Base-by-base conservation (phyloP, 306 rosid genomes). In the Acacia crassicarpa region DNA sequence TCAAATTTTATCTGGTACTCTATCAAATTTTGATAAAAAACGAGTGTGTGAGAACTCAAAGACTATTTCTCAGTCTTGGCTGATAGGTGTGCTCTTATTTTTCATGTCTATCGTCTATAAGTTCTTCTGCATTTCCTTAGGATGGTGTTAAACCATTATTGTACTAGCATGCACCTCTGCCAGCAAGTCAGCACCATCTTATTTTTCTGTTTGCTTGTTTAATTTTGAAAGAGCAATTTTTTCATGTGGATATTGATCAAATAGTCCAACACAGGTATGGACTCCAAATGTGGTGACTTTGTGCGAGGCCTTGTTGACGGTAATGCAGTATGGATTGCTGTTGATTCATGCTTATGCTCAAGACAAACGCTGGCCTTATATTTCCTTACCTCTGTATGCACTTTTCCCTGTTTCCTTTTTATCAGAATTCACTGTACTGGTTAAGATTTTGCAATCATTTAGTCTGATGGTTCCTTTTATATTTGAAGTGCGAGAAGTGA, bases 261-360 rank as follows among this genome's bases (percentile, higher is more conserved):
- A 49, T 77, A 58, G 61, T 71, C 84, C 70, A 73, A 80, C 70
- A 84, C 83, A 93, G 99, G 91, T 95, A 49, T 95, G 98, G 99
- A 93, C 98, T 80, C 98, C 99, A 58, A 85, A 95, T 23, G 96
- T 87, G 83, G 86, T 95, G 72, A 93, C 99, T 30, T 83, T 95
- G 25, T 93, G 91, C 94, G 98, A 95, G 89, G 98, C 99, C 90
- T 87, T 89, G 84, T 81, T 93, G 90, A 95, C 99, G 17, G 98
- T 93, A 35, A 80, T 92, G 49, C 97, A 90, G 80, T 95, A 91
- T 80, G 99, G 93, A 73, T 86, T 93, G 80, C 86, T 95, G 81
- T 87, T 95, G 86, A 90, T 67, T 49, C 98, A 93, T 88, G 99
- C 99, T 78, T 95, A 95, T 88, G 98, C 96, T 82, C 99, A 95